Evolutionary conservation across 75 land plant genomes (phyloP).

Genomic region (Cryptomeria japonica): DNA sequence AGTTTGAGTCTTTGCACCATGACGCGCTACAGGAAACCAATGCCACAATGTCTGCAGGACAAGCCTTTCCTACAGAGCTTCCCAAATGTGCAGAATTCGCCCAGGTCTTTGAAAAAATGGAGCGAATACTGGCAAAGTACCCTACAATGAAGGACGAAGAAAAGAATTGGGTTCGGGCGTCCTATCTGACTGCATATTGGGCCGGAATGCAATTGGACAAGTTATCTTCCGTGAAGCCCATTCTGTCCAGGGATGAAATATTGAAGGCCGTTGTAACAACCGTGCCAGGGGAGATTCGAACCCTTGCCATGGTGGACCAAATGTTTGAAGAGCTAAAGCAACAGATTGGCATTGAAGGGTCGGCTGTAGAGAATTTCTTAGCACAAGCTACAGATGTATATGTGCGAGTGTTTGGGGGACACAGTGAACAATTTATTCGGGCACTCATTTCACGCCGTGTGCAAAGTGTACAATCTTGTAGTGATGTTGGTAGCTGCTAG

Average conservation of each 20-base stretch:
- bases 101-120: not conserved
- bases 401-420: conserved; percentile 10
- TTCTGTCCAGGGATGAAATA: not conserved
- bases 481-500: no score
- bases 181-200: not conserved
- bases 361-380: not conserved
- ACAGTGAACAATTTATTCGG: not conserved
- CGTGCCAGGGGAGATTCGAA: conserved; percentile 10
- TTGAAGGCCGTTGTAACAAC: conserved; percentile 9
- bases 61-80: not conserved
- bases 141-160: not conserved
- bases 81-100: not conserved
- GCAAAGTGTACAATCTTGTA: not conserved
- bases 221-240: not conserved
- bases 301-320: not conserved
- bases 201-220: not conserved
- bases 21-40: not conserved
- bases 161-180: not conserved
- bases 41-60: not conserved
- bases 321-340: not conserved
- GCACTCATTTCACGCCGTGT: not conserved
- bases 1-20: not conserved
- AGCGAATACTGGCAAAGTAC: not conserved
- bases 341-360: no score
- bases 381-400: conserved; percentile 5